Evolutionary conservation across 495 filamentous ascomycete species (phyloP).

Genomic region (Daldinia bambusicola): DNA sequence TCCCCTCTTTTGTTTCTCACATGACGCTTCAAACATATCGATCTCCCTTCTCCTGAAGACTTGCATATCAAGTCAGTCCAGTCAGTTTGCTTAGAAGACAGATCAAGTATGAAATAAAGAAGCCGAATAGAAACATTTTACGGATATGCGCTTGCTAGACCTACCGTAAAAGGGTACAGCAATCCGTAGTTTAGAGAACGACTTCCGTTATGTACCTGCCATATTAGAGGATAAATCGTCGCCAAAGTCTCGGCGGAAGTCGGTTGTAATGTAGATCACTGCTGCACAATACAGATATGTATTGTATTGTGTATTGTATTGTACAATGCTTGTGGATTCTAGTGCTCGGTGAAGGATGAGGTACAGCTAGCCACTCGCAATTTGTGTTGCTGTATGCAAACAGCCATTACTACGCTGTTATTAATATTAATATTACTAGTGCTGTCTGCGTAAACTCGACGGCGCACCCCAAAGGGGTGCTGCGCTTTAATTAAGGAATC

Average conservation of each 20-base stretch:
- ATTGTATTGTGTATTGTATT: no score
- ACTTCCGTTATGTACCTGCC: constrained; percentile 20
- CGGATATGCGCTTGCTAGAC: not conserved
- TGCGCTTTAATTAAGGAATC: no score
- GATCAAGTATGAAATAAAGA: constrained; percentile 2
- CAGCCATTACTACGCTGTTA: constrained; percentile 12
- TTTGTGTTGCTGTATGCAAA: not conserved
- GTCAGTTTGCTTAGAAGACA: not conserved
- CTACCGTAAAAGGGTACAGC: not conserved
- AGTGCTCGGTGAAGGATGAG: constrained; percentile 5
- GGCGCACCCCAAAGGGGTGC: no score
- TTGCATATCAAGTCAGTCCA: constrained; percentile 11
- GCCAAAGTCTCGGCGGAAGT: constrained; percentile 30
- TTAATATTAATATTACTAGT: no score
- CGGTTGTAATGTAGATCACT: constrained; percentile 33
- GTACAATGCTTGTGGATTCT: not conserved
- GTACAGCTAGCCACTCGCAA: constrained; percentile 8
- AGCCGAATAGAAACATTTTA: constrained; percentile 7
- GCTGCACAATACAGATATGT: constrained; percentile 5
- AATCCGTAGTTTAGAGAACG: not conserved
- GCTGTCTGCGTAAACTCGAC: no score
- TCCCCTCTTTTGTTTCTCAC: constrained; percentile 25
- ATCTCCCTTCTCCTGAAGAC: constrained; percentile 36
- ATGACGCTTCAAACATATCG: constrained; percentile 33
- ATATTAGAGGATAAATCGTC: constrained; percentile 29